A percentile compares a stretch with the other conserved stretches of the same genome.
Evolutionary conservation across 2,329 filamentous ascomycete genomes (phyloP).

Genomic region (Hymenoscyphus fraxineus): DNA sequence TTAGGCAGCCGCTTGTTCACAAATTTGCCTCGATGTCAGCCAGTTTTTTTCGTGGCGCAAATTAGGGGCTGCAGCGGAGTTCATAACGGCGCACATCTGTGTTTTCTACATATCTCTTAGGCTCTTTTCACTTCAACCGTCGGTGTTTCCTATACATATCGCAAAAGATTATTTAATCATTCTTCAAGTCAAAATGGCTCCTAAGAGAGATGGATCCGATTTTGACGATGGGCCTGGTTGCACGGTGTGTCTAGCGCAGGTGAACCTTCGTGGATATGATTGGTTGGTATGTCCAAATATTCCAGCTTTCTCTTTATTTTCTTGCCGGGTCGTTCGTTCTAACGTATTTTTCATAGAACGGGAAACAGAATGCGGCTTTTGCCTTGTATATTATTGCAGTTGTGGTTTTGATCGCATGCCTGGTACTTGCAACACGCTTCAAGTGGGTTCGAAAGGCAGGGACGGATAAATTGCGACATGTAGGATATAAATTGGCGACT

Average conservation of each 20-base stretch:
- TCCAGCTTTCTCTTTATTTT: background rate
- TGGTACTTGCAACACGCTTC: slow-evolving; percentile 10
- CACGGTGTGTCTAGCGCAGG: background rate
- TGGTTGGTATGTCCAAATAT: slow-evolving; percentile 7
- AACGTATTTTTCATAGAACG: background rate
- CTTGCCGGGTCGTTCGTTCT: background rate
- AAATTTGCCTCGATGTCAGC: background rate
- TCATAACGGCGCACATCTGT: background rate
- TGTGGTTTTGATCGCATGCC: slow-evolving; percentile 5
- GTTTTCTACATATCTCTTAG: background rate
- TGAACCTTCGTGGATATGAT: background rate
- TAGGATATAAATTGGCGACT: background rate
- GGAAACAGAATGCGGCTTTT: slow-evolving; percentile 3
- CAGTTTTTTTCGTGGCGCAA: background rate
- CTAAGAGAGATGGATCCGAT: slow-evolving; percentile 3
- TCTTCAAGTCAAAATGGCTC: background rate
- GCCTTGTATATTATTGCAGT: slow-evolving; percentile 5
- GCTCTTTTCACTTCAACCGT: background rate
- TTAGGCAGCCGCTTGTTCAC: background rate
- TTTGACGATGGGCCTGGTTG: background rate
- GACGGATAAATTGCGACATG: slow-evolving; percentile 4
- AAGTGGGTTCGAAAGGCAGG: slow-evolving; percentile 7
- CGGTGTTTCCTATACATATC: background rate
- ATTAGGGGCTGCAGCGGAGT: background rate
- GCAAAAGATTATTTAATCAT: background rate